Conservation (phyloP, 2,329 filamentous ascomycete genomes). For the Trichoderma gracile region DNA sequence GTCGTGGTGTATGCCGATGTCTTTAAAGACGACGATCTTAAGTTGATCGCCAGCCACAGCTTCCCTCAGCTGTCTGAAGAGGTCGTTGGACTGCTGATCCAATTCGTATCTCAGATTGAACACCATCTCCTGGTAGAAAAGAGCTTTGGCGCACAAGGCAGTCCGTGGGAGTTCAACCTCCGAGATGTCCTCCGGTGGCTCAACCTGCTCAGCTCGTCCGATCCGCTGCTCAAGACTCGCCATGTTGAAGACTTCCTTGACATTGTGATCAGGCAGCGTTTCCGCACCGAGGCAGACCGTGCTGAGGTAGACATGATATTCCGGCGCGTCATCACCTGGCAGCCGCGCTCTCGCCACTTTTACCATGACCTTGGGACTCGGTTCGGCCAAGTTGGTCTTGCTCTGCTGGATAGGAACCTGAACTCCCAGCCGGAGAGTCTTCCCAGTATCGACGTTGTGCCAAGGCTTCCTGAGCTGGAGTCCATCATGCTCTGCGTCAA, state of each 20-base stretch:
- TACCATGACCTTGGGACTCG: conserved; percentile 68
- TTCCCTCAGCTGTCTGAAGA: conserved; percentile 64
- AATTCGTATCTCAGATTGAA: conserved; percentile 80
- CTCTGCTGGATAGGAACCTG: conserved; percentile 63
- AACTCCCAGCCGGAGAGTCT: conserved; percentile 54
- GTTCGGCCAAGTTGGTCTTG: conserved; percentile 78
- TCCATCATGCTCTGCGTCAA: conserved; percentile 85
- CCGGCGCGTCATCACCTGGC: conserved; percentile 58
- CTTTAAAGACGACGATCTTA: conserved; percentile 77
- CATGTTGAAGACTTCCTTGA: conserved; percentile 73
- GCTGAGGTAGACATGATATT: conserved; percentile 67
- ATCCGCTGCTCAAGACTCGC: conserved; percentile 62
- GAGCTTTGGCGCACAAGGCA: conserved; percentile 62
- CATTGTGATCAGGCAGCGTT: conserved; percentile 82
- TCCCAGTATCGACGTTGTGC: conserved; percentile 51
- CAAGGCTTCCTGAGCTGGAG: conserved; percentile 73
- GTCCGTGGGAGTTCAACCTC: conserved; percentile 95
- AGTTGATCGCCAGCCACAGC: conserved; percentile 75
- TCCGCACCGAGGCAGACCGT: conserved; percentile 72
- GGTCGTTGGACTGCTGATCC: conserved; percentile 68
- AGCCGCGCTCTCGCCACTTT: conserved; percentile 60
- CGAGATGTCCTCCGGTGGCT: conserved; percentile 90
- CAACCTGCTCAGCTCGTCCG: conserved; percentile 55
- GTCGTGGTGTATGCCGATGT: conserved; percentile 96
- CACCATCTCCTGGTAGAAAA: conserved; percentile 63